Percentiles rank a stretch among this genome's conserved stretches.
These are phyloP conservation scores for Paralagenidium karlingii DNA, from an alignment of 352 stramenopile species.

Conservation along the genomic window DNA sequence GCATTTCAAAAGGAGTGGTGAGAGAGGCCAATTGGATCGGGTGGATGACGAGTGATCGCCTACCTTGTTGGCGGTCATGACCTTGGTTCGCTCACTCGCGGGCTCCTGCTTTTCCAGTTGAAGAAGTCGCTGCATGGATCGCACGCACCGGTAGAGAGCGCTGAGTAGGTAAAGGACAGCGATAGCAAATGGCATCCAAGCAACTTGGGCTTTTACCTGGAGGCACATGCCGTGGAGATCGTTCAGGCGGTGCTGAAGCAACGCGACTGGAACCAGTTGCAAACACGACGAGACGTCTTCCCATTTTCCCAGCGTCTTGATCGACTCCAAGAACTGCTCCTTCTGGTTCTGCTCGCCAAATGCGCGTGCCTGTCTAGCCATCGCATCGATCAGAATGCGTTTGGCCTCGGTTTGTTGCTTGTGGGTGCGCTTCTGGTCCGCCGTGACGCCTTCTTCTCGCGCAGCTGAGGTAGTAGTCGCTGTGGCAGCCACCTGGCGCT, in stretches of 20 bases:
- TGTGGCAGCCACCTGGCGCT: slow-evolving; percentile 24
- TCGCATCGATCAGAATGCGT: slow-evolving; percentile 49
- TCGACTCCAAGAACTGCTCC: slow-evolving; percentile 38
- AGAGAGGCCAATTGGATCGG: too few relatives aligned
- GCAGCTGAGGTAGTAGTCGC: too few relatives aligned
- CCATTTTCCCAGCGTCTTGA: slow-evolving; percentile 57
- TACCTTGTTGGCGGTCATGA: slow-evolving; percentile 41
- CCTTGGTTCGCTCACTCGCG: slow-evolving; percentile 53
- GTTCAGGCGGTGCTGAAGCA: slow-evolving; percentile 49
- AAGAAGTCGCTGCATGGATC: slow-evolving; percentile 55
- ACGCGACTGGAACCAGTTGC: slow-evolving; percentile 3
- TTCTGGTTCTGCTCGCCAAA: slow-evolving; percentile 38
- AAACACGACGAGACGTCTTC: slow-evolving; percentile 34
- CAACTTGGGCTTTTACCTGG: too few relatives aligned
- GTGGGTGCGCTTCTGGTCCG: slow-evolving; percentile 47
- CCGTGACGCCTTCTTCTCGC: slow-evolving; percentile 31
- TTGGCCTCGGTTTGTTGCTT: slow-evolving; percentile 70
- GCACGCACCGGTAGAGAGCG: too few relatives aligned
- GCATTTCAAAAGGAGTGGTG: too few relatives aligned
- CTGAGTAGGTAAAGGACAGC: too few relatives aligned
- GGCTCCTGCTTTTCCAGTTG: slow-evolving; percentile 49
- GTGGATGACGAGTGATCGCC: too few relatives aligned
- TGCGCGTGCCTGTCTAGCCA: slow-evolving; percentile 57
- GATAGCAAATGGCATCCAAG: too few relatives aligned
- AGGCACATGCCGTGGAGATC: slow-evolving; percentile 27